A percentile compares a stretch with the other conserved stretches of the same genome.
phyloP scores from a whole-genome alignment of 2,329 filamentous ascomycete genomes.

The Monosporascus sp. region DNA sequence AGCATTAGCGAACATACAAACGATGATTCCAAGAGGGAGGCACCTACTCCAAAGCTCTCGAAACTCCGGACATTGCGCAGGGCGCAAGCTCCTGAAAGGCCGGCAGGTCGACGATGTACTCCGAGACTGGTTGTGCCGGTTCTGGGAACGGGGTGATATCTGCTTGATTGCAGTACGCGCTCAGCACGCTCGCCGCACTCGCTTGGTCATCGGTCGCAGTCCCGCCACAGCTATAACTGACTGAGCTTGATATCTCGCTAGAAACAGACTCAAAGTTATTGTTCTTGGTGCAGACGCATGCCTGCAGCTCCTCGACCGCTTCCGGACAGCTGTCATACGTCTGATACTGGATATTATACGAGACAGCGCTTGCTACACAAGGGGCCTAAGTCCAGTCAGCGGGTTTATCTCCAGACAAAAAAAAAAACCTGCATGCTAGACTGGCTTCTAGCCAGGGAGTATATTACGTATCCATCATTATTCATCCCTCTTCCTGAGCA shows the following conservation, averaged over 20 bases:
- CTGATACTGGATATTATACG: slow-evolving; percentile 35
- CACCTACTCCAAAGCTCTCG: slow-evolving; percentile 32
- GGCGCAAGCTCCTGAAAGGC: slow-evolving; percentile 36
- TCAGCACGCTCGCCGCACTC: slow-evolving; percentile 40
- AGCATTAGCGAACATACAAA: neutral
- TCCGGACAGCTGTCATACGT: slow-evolving; percentile 39
- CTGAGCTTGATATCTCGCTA: slow-evolving; percentile 31
- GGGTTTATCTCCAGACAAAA: neutral
- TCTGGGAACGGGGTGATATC: slow-evolving; percentile 32
- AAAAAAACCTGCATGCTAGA: no score
- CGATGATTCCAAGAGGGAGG: slow-evolving; percentile 3
- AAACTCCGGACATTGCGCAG: slow-evolving; percentile 35
- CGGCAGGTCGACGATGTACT: slow-evolving; percentile 46
- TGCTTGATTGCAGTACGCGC: slow-evolving; percentile 44
- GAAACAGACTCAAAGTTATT: slow-evolving; percentile 33
- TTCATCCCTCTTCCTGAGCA: no score
- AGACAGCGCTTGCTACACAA: slow-evolving; percentile 42
- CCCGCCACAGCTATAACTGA: slow-evolving; percentile 38
- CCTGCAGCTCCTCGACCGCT: slow-evolving; percentile 39
- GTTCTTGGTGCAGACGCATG: slow-evolving; percentile 47
- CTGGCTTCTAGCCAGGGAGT: no score
- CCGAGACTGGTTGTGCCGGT: slow-evolving; percentile 36
- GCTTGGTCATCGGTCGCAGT: slow-evolving; percentile 42
- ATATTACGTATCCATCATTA: no score
- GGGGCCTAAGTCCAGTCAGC: slow-evolving; percentile 34